These are phyloP conservation scores for Leccinum subtestaceum DNA, from an alignment of 768 basidiomycete genomes.

Conservation along the genomic window DNA sequence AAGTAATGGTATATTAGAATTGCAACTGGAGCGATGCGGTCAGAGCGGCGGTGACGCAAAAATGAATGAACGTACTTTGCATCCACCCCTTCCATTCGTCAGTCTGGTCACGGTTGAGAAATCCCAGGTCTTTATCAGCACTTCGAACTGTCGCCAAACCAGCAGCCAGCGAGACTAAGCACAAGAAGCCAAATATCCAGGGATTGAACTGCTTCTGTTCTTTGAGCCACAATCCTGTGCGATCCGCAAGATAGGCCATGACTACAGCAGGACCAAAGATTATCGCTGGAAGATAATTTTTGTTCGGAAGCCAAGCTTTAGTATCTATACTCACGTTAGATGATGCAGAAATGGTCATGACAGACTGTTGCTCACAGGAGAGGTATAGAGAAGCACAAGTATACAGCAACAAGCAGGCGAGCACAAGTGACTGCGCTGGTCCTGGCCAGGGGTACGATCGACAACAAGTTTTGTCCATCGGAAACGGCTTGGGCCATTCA, in stretches of 20 bases:
- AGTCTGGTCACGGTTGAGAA: conserved; percentile 89
- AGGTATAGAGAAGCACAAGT: conserved; percentile 50
- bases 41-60: not conserved
- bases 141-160: conserved; percentile 68
- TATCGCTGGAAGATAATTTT: conserved; percentile 39
- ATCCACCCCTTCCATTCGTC: conserved; percentile 99
- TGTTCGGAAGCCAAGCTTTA: conserved; percentile 18
- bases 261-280: conserved; percentile 64
- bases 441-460: conserved; percentile 69
- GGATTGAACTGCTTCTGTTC: conserved; percentile 83
- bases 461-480: conserved; percentile 79
- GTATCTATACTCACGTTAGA: conserved; percentile 17
- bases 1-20: conserved; percentile 93
- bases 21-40: conserved; percentile 49
- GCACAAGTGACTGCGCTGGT: conserved; percentile 50
- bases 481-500: conserved; percentile 54
- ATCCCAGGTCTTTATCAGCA: conserved; percentile 80
- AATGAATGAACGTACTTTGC: conserved; percentile 61
- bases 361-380: conserved; percentile 21
- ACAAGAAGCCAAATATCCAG: conserved; percentile 64
- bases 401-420: conserved; percentile 45
- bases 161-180: conserved; percentile 46
- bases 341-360: conserved; percentile 7
- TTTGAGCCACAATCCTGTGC: conserved; percentile 85
- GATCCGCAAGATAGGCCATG: conserved; percentile 77